Percentiles rank a stretch among this genome's conserved stretches.
These are phyloP conservation scores for Plasmodium vinckei DNA, from an alignment of 169 alveolate genomes.

Conservation along the genomic window DNA sequence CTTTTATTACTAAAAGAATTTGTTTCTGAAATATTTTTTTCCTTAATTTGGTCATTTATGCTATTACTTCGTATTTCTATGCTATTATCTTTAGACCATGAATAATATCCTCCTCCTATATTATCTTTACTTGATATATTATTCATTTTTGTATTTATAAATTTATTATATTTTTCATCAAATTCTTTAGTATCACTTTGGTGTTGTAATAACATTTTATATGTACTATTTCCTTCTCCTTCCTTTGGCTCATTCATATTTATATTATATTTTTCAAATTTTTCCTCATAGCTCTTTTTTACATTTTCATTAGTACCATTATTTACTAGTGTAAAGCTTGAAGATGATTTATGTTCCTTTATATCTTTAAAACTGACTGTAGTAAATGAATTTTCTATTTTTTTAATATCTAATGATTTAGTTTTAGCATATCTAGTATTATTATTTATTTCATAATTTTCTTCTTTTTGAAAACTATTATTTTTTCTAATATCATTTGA, in stretches of 20 bases:
- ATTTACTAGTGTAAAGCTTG: too few relatives aligned
- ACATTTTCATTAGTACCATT: neutral
- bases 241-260: too few relatives aligned
- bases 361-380: neutral
- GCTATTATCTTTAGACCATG: neutral
- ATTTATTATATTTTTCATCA: neutral
- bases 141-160: neutral
- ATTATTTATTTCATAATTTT: constrained; percentile 2
- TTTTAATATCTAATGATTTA: neutral
- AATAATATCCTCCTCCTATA: neutral
- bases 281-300: neutral
- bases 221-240: too few relatives aligned
- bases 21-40: neutral
- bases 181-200: too few relatives aligned
- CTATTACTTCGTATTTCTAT: neutral
- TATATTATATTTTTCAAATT: too few relatives aligned
- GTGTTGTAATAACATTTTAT: too few relatives aligned
- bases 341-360: neutral
- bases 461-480: neutral
- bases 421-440: neutral
- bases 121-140: neutral
- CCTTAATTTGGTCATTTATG: neutral
- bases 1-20: constrained; percentile 21
- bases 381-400: neutral
- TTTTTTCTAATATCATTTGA: constrained; percentile 12